Evolutionary conservation across 164 flowering plant species (phyloP).

Genomic region (Annona squamosa): DNA sequence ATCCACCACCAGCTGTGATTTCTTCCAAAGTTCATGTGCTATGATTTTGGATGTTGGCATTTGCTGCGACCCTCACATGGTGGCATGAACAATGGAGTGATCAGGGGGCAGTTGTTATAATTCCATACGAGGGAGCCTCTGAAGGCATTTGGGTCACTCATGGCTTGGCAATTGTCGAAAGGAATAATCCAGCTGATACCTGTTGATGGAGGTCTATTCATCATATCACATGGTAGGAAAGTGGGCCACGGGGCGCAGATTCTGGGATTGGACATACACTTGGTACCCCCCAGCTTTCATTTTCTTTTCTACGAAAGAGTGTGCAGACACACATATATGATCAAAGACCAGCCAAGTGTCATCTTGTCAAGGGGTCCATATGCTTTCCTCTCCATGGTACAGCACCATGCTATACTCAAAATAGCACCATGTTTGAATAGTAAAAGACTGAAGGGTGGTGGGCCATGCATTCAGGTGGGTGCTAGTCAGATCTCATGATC

Average conservation of each 20-base stretch:
- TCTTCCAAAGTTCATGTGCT: neutral
- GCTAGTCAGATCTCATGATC: neutral
- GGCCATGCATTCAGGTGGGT: neutral
- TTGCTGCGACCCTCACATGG: constrained; percentile 9
- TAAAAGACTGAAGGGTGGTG: neutral
- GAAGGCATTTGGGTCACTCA: neutral
- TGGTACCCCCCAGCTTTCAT: neutral
- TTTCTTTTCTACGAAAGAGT: neutral
- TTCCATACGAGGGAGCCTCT: neutral
- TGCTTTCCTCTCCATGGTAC: neutral
- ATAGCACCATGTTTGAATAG: neutral
- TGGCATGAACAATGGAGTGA: constrained; percentile 3
- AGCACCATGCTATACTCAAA: neutral
- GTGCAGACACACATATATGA: neutral
- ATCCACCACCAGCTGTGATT: neutral
- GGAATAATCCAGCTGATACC: neutral
- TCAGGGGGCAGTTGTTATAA: neutral
- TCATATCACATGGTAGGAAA: constrained; percentile 5
- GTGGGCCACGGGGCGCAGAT: constrained; percentile 1
- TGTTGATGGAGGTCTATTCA: constrained; percentile 4
- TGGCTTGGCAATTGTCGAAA: neutral
- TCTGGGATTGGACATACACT: neutral
- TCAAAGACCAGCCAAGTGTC: constrained; percentile 3
- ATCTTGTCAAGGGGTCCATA: neutral
- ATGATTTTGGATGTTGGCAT: constrained; percentile 12